Base-by-base conservation (phyloP, 306 rosid species). In the Citrullus mucosospermus region DNA sequence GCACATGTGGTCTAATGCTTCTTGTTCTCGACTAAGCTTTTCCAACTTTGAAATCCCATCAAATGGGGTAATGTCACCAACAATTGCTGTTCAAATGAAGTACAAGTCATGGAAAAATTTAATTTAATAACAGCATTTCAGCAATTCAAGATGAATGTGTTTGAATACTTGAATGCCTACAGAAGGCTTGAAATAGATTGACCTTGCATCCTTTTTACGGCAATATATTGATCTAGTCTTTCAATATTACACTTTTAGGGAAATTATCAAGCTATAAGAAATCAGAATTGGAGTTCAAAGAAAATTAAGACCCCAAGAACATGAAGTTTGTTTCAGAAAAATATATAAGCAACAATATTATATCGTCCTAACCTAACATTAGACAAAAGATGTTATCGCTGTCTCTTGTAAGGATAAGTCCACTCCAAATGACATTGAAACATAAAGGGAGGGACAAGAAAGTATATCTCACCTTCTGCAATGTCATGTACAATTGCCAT, bases 401-500 rank as follows among this genome's bases (percentile, higher is more conserved):
- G 22, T 56, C 65, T 56, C 53, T 54, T 54, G 9, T 10, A 56
- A 55, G 59, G 22, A 8, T 53, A 1, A 53, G n/a, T 55, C 0
- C 18, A 55, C 59, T 71, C 14, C 68, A 57, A 76, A 54, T 76
- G 13, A 76, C 41, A 43, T 59, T 22, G 57, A 13, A 41, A 15
- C 3, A 4, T 53, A 6, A 55, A 20, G 17, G 7, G 6, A 65
- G 62, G 61, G 25, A 13, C 13, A 41, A 28, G 38, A 36, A 61
- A 62, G 48, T 74, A 28, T 22, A 68, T 55, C 76, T 70, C 81
- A 92, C 98, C 97, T 89, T 92, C 96, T 9, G 96, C 95, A 74
- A 94, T 90, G 71, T 92, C 97, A 53, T 92, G 98, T 75, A 94
- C 98, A 89, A 94, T 84, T 54, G 98, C 98, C 86, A 94, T 87